Conservation (phyloP, 2,329 filamentous ascomycete species). For the Diaporthe ampelina region DNA sequence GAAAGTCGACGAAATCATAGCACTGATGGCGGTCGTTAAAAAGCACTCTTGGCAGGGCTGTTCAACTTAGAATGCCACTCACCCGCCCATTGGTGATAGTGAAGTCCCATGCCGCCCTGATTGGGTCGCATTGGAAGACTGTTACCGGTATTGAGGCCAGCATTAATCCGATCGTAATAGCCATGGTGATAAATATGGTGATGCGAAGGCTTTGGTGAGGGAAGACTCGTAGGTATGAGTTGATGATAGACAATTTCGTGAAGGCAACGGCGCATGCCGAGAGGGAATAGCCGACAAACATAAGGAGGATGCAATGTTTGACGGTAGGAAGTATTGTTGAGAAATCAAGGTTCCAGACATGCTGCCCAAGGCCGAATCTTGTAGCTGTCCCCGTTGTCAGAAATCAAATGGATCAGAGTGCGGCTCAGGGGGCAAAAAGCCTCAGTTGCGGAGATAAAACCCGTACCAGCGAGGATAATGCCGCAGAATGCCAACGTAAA, state of each 20-base stretch:
- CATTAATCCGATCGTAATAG: slow-evolving; percentile 14
- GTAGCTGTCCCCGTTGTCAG: not conserved
- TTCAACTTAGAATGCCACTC: not conserved
- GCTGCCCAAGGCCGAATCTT: slow-evolving; percentile 5
- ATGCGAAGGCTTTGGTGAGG: slow-evolving; percentile 6
- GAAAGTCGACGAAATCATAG: slow-evolving; percentile 3
- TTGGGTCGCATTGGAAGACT: slow-evolving; percentile 12
- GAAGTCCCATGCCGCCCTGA: slow-evolving; percentile 18
- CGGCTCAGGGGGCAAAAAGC: not conserved
- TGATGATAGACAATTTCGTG: slow-evolving; percentile 18
- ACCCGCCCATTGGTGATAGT: slow-evolving; percentile 10
- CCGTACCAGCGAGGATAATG: not conserved
- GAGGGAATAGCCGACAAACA: slow-evolving; percentile 13
- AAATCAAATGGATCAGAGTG: no score
- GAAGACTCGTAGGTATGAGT: slow-evolving; percentile 20
- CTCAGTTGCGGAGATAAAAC: not conserved
- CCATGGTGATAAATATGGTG: slow-evolving; percentile 8
- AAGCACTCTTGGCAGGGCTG: no score
- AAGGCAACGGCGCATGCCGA: slow-evolving; percentile 11
- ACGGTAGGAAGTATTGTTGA: not conserved
- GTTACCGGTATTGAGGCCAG: slow-evolving; percentile 1
- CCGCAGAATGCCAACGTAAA: slow-evolving; percentile 15
- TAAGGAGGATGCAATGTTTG: slow-evolving; percentile 22
- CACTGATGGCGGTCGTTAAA: not conserved
- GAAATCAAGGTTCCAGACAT: slow-evolving; percentile 5